Conservation (phyloP, 2,329 filamentous ascomycete species). For the Massarina eburnea region DNA sequence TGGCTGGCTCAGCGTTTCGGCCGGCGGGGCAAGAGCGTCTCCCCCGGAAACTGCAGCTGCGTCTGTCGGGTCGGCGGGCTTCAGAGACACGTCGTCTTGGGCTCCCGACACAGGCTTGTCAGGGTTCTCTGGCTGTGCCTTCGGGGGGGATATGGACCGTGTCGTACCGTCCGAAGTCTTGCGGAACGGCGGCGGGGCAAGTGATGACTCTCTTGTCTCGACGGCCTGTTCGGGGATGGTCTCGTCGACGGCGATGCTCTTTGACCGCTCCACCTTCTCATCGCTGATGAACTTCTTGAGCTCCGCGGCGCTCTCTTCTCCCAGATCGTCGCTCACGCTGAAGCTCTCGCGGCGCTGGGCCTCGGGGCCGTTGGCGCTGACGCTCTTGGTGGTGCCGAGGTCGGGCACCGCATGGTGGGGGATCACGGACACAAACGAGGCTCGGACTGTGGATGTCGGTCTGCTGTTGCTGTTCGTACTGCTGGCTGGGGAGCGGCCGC, state of each 20-base stretch:
- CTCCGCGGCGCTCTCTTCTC: slow-evolving; percentile 36
- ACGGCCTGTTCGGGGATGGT: slow-evolving; percentile 48
- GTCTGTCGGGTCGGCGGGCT: slow-evolving; percentile 44
- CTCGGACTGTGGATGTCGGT: slow-evolving; percentile 49
- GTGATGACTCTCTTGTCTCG: slow-evolving; percentile 42
- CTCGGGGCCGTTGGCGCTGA: slow-evolving; percentile 30
- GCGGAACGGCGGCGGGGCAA: slow-evolving; percentile 35
- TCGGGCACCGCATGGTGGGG: slow-evolving; percentile 21
- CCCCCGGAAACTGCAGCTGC: slow-evolving; percentile 43
- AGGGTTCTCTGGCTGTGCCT: slow-evolving; percentile 43
- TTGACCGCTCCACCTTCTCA: slow-evolving; percentile 43
- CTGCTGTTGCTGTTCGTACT: slow-evolving; percentile 32
- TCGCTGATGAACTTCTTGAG: slow-evolving; percentile 45
- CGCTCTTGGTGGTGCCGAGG: slow-evolving; percentile 27
- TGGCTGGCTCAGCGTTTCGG: slow-evolving; percentile 22
- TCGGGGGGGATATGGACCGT: slow-evolving; percentile 38
- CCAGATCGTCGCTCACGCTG: slow-evolving; percentile 40
- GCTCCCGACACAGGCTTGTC: slow-evolving; percentile 48
- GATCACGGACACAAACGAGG: slow-evolving; percentile 53
- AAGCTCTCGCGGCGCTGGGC: slow-evolving; percentile 46
- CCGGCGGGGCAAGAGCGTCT: slow-evolving; percentile 37
- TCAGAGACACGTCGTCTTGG: slow-evolving; percentile 45
- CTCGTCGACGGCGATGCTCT: slow-evolving; percentile 40
- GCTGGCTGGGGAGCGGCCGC: slow-evolving; percentile 48
- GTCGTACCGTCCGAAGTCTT: slow-evolving; percentile 28